Conservation (phyloP, 805 yeast species). For the Zygosaccharomyces bailii region DNA sequence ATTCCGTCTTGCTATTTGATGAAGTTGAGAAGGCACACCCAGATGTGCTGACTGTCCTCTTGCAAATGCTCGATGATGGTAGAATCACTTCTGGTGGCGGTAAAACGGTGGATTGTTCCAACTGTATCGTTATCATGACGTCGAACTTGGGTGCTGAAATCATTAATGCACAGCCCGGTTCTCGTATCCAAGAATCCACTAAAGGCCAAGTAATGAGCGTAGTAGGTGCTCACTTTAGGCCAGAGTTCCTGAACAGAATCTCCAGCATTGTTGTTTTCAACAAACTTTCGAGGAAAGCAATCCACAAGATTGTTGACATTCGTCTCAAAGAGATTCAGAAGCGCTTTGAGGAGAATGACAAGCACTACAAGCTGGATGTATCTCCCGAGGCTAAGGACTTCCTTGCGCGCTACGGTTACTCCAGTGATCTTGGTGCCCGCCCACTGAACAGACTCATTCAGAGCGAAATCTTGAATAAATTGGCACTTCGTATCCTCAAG, state of each 20-base stretch:
- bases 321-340: slow-evolving; percentile 80
- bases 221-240: slow-evolving; percentile 88
- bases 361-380: slow-evolving; percentile 67
- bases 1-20: slow-evolving; percentile 93
- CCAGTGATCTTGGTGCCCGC: slow-evolving; percentile 92
- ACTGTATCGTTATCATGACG: slow-evolving; percentile 91
- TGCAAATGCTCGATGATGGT: slow-evolving; percentile 95
- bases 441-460: slow-evolving; percentile 93
- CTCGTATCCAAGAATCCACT: slow-evolving; percentile 64
- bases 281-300: slow-evolving; percentile 86
- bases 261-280: slow-evolving; percentile 91
- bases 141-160: slow-evolving; percentile 95
- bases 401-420: slow-evolving; percentile 82
- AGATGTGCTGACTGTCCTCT: slow-evolving; percentile 85
- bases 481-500: slow-evolving; percentile 84
- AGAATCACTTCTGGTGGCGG: slow-evolving; percentile 93
- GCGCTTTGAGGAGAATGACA: slow-evolving; percentile 82
- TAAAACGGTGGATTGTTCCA: slow-evolving; percentile 87
- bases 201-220: slow-evolving; percentile 77
- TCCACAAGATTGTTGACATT: slow-evolving; percentile 84
- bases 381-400: slow-evolving; percentile 75
- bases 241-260: slow-evolving; percentile 95
- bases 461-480: slow-evolving; percentile 75
- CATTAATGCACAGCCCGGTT: slow-evolving; percentile 61
- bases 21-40: slow-evolving; percentile 99